Conservation (phyloP, 2,329 filamentous ascomycete genomes). For the Triangularia setosa region DNA sequence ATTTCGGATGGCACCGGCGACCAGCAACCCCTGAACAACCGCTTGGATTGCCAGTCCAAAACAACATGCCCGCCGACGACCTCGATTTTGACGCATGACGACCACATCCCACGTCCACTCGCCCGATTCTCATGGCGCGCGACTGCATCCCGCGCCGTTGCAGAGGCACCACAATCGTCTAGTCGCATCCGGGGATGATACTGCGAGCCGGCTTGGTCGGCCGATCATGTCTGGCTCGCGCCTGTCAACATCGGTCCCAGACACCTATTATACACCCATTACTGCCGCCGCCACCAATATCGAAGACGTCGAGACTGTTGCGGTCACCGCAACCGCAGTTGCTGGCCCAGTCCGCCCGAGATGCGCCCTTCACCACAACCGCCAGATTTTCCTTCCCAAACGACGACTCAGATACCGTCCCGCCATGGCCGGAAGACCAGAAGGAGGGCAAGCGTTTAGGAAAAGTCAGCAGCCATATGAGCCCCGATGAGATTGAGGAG, state of each 20-base stretch:
- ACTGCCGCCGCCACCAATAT: not conserved
- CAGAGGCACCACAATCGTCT: not conserved
- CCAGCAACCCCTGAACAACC: not conserved
- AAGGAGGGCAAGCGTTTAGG: not conserved
- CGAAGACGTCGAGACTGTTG: not conserved
- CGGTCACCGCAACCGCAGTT: not conserved
- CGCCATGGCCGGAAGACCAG: not conserved
- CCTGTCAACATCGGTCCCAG: not conserved
- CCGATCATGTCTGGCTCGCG: conserved; percentile 17
- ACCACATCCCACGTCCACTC: not conserved
- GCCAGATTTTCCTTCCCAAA: not conserved
- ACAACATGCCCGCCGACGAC: not conserved
- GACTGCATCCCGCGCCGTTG: not conserved
- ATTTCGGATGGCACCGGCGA: not conserved
- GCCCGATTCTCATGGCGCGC: not conserved
- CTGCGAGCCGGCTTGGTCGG: conserved; percentile 16
- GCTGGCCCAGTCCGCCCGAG: not conserved
- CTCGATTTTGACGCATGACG: not conserved
- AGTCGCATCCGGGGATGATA: conserved; percentile 11
- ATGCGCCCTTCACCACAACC: conserved; percentile 1
- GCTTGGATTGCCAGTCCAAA: not conserved
- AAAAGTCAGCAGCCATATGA: not conserved
- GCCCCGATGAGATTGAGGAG: not conserved
- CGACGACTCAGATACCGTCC: not conserved
- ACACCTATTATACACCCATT: not conserved